phyloP scores from a whole-genome alignment of 305 asterid species.

The Solanum chacoense region DNA sequence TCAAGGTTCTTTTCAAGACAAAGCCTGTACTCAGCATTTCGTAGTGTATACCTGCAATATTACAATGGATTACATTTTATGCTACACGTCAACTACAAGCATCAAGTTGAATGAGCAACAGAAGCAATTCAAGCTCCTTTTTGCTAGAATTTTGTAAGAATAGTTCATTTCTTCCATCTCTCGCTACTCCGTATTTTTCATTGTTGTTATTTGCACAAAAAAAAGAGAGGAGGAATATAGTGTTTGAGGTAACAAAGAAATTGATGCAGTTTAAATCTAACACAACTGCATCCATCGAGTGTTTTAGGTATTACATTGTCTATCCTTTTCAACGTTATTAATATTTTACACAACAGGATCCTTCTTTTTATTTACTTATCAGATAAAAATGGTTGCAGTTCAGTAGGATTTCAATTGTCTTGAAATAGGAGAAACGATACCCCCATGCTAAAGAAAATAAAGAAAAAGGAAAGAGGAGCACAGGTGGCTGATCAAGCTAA shows the following conservation, averaged over 20 bases:
- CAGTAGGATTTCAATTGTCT: not conserved
- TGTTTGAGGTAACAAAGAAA: not conserved
- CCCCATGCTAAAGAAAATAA: not conserved
- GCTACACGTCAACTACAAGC: not conserved
- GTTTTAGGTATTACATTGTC: not conserved
- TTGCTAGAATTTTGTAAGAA: not conserved
- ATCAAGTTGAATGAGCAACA: not conserved
- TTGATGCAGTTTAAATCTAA: not conserved
- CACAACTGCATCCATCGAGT: not conserved
- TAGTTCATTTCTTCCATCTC: not conserved
- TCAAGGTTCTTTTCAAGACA: constrained; percentile 81
- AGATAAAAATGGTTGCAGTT: not conserved
- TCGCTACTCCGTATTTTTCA: not conserved
- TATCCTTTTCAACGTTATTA: not conserved
- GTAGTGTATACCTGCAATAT: constrained; percentile 60
- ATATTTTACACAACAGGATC: not conserved
- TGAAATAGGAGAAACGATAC: not conserved
- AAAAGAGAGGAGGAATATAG: not conserved
- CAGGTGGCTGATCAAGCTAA: not conserved
- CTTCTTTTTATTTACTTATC: not conserved
- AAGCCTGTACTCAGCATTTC: constrained; percentile 85
- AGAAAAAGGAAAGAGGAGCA: not conserved
- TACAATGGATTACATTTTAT: not conserved
- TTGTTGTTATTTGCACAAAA: not conserved
- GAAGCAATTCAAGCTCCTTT: not conserved